Evolutionary conservation across 2,329 filamentous ascomycete species (phyloP), one percentile per base, ranked within the genome.

Genomic region (Macrophomina tecta): DNA sequence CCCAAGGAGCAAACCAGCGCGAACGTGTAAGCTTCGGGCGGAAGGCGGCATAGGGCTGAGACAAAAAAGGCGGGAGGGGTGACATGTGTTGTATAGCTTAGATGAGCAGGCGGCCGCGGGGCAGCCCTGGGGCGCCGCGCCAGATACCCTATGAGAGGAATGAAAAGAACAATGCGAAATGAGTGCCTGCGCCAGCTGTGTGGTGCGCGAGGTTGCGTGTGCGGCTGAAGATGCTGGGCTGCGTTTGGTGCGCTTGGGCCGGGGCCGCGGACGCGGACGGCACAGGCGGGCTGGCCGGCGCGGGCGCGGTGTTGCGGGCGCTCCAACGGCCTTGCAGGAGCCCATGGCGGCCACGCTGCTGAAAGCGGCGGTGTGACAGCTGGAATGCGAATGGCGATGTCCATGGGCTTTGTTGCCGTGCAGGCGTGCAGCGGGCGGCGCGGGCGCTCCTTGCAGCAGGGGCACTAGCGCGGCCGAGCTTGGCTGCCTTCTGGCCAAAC

Each of bases 1-100:
- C 82, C 91, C 51, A 79, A 79, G 30, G 80, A 84, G 71, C 82
- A 84, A 67, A 77, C 81, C 49, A 62, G 62, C 63, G 63, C 66
- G 45, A 68, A 68, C 62, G 63, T 66, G 45, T 68, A 68, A 68
- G 49, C 49, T 3, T 12, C 28, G 18, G 55, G 55, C 46, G 46
- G 55, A 34, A 28, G 56, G 42, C 28, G 46, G 18, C 30, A 32
- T 64, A 67, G 52, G 60, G 60, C 60, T 63, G 65, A 67, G 55
- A 62, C 55, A 63, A 53, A 61, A 18, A 58, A 36, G 30, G 12
- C 16, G 51, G 16, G 12, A 30, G 45, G 45, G 40, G 60, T 38
- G 28, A 53, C 49, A 42, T 28, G 28, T 55, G 18, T 38, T 30
- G 32, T 30, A 46, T 67, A 60, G 34, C 45, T 28, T 63, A 63